Evolutionary conservation across 2,329 filamentous ascomycete species (phyloP).

Genomic region (Colletotrichum camelliae): DNA sequence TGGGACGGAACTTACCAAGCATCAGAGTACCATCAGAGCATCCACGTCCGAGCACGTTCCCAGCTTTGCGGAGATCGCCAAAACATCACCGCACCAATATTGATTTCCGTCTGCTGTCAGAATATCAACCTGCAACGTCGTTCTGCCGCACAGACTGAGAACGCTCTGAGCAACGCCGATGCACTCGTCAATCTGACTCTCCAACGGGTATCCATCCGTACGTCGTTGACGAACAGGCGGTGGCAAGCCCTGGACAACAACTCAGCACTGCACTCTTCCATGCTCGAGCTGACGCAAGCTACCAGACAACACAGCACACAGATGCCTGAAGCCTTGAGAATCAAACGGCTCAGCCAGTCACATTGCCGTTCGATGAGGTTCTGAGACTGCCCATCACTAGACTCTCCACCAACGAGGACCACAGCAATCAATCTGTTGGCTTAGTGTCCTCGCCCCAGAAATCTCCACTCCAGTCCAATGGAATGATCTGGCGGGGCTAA

Average conservation of each 20-base stretch:
- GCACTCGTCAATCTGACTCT: background rate
- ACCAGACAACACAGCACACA: background rate
- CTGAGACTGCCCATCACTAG: background rate
- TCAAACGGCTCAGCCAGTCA: background rate
- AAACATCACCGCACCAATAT: background rate
- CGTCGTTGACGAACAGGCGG: background rate
- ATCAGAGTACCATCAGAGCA: background rate
- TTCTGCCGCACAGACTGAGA: constrained; percentile 1
- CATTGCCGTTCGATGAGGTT: background rate
- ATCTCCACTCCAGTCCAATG: constrained; percentile 3
- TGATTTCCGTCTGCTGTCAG: background rate
- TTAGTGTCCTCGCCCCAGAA: background rate
- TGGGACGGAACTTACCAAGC: background rate
- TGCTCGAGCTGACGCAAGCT: background rate
- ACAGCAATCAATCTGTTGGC: constrained; percentile 7
- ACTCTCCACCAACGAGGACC: background rate
- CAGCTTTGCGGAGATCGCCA: background rate
- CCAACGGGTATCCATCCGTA: background rate
- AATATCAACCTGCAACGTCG: background rate
- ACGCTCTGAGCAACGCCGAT: background rate
- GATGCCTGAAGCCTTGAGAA: background rate
- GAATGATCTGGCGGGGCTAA: constrained; percentile 1
- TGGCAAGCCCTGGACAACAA: background rate
- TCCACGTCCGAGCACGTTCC: background rate
- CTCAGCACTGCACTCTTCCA: background rate